These are phyloP conservation scores for Megacollybia marginata DNA, from an alignment of 768 basidiomycete species.

Conservation along the genomic window DNA sequence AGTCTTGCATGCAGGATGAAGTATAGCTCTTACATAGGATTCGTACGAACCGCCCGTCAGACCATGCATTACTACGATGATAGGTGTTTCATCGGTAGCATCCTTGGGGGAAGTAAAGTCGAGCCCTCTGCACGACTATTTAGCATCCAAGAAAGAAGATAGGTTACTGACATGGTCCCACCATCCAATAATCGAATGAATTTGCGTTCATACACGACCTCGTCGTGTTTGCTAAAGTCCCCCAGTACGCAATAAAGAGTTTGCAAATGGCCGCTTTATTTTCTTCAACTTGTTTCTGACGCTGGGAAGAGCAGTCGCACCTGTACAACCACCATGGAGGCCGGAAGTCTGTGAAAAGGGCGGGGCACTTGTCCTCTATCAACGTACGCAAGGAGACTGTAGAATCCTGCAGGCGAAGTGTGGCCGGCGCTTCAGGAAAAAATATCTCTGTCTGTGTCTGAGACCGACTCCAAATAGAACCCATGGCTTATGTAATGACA, in stretches of 20 bases:
- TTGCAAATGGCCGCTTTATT: conserved; percentile 27
- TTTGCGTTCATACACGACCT: conserved; percentile 27
- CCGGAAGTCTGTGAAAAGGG: conserved; percentile 6
- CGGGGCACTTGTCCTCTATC: conserved; percentile 1
- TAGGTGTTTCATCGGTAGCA: conserved; percentile 5
- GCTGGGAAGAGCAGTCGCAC: conserved; percentile 6
- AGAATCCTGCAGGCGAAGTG: no score
- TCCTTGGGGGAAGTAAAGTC: conserved; percentile 25
- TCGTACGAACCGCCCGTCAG: conserved; percentile 56
- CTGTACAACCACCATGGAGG: conserved; percentile 16
- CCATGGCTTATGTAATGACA: no score
- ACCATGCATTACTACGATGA: conserved; percentile 22
- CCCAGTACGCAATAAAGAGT: conserved; percentile 26
- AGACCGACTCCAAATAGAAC: no score
- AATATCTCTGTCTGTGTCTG: no score
- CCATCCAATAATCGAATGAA: conserved; percentile 28
- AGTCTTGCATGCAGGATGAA: conserved; percentile 65
- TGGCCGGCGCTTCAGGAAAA: no score
- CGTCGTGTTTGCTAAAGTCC: conserved; percentile 27
- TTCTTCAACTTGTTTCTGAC: not conserved
- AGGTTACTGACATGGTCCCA: conserved; percentile 30
- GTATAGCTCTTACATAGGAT: conserved; percentile 78
- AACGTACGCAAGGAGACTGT: no score
- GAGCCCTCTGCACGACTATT: conserved; percentile 20
- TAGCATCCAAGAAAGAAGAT: not conserved